Evolutionary conservation across 306 rosid species (phyloP).

Genomic region (Prunus armeniaca): DNA sequence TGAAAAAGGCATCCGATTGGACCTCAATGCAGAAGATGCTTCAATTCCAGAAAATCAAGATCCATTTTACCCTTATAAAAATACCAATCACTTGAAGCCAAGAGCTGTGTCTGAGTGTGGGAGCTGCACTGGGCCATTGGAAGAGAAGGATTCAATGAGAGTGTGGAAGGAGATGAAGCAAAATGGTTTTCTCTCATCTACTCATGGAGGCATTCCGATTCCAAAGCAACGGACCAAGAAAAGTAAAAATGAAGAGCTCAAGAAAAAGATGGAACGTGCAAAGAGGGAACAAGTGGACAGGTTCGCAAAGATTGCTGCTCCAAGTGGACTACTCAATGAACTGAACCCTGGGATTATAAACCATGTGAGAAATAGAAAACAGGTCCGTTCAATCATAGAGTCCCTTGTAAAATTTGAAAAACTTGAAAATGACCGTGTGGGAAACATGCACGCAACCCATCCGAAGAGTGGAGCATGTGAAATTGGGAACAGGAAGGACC

Average conservation of each 20-base stretch:
- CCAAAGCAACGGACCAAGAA: conserved; percentile 79
- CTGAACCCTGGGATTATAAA: conserved; percentile 97
- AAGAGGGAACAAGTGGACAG: conserved; percentile 80
- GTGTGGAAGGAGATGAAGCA: conserved; percentile 88
- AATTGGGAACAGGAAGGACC: conserved; percentile 34
- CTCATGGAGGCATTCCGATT: conserved; percentile 83
- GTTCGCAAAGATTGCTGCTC: conserved; percentile 93
- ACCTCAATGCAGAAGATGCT: conserved; percentile 70
- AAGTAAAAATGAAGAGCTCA: conserved; percentile 56
- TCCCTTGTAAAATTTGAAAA: conserved; percentile 79
- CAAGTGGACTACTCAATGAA: conserved; percentile 91
- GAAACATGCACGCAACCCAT: conserved; percentile 47
- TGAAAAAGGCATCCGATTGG: conserved; percentile 50
- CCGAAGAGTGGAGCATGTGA: conserved; percentile 35
- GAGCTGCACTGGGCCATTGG: conserved; percentile 66
- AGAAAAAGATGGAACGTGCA: conserved; percentile 79
- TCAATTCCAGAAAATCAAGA: conserved; percentile 47
- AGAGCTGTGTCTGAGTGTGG: conserved; percentile 72
- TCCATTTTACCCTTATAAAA: conserved; percentile 33
- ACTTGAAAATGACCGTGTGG: conserved; percentile 43
- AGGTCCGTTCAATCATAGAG: conserved; percentile 90
- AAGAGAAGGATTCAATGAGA: conserved; percentile 63
- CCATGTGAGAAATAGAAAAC: conserved; percentile 92
- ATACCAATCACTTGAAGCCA: conserved; percentile 38
- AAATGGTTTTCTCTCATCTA: conserved; percentile 81